These are phyloP conservation scores for Thraustochytrium striatum DNA, from an alignment of 352 stramenopile species.

Conservation along the genomic window DNA sequence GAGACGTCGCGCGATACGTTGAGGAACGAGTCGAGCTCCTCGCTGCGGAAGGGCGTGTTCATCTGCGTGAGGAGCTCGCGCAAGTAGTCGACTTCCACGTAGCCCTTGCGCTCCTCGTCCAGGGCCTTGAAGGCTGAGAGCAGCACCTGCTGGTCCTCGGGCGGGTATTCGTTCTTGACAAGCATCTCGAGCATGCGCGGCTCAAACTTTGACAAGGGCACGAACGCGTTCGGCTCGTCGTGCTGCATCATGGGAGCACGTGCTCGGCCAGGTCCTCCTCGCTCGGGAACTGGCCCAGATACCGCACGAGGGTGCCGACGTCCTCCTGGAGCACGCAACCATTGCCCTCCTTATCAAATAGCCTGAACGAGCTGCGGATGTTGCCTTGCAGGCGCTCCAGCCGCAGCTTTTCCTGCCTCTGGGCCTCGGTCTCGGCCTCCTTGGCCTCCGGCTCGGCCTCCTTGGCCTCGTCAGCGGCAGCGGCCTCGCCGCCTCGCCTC, in stretches of 20 bases:
- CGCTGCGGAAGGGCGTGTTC: constrained; percentile 78
- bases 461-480: neutral
- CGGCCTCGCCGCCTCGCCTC: neutral
- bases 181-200: constrained; percentile 86
- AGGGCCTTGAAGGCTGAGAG: constrained; percentile 58
- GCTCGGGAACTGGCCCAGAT: constrained; percentile 77
- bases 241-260: constrained; percentile 77
- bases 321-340: constrained; percentile 80
- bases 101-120: constrained; percentile 63
- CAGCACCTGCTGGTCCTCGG: constrained; percentile 77
- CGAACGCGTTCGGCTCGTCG: constrained; percentile 78
- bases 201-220: constrained; percentile 81
- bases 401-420: neutral
- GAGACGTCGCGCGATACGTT: constrained; percentile 70
- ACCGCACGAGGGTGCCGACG: constrained; percentile 82
- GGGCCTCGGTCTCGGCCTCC: neutral
- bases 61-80: constrained; percentile 77
- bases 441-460: neutral
- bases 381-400: constrained; percentile 52
- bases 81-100: constrained; percentile 80
- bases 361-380: constrained; percentile 75
- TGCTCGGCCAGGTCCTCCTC: constrained; percentile 84
- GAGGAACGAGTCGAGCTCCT: constrained; percentile 82
- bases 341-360: constrained; percentile 87
- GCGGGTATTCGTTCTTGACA: constrained; percentile 76